Conservation (phyloP, 2,329 filamentous ascomycete genomes). For the Moelleriella libera region DNA sequence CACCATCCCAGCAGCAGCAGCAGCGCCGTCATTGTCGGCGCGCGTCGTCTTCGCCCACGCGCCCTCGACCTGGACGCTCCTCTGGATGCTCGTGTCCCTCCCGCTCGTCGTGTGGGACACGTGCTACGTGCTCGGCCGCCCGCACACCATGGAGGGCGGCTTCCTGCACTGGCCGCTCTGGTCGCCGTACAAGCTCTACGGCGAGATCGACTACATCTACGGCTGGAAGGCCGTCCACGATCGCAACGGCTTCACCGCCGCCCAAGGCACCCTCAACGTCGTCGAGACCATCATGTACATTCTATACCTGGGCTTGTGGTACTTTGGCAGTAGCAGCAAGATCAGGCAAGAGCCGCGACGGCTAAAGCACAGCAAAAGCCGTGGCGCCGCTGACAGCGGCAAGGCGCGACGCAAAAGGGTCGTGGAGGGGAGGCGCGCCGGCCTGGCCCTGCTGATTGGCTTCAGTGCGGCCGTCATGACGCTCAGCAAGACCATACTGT, state of each 20-base stretch:
- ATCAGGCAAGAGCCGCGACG: background rate
- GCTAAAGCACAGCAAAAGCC: too few species aligned
- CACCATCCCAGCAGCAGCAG: constrained; percentile 4
- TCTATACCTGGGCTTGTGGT: constrained; percentile 34
- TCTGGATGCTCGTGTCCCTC: constrained; percentile 63
- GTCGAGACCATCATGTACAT: constrained; percentile 53
- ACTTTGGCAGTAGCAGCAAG: constrained; percentile 8
- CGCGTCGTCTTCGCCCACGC: constrained; percentile 18
- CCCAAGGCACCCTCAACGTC: constrained; percentile 56
- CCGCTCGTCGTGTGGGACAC: constrained; percentile 75
- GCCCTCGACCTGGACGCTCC: constrained; percentile 32
- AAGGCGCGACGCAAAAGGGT: constrained; percentile 5
- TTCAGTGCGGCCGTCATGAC: constrained; percentile 46
- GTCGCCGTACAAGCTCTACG: constrained; percentile 69
- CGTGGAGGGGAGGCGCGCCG: constrained; percentile 28
- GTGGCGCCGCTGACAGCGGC: too few species aligned
- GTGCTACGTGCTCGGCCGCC: constrained; percentile 64
- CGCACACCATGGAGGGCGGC: constrained; percentile 70
- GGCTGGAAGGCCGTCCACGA: constrained; percentile 58
- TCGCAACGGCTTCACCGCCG: constrained; percentile 60
- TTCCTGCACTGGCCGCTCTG: constrained; percentile 58
- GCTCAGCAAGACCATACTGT: constrained; percentile 45
- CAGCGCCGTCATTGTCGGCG: background rate
- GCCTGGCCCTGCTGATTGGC: constrained; percentile 29
- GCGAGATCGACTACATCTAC: constrained; percentile 67